Percentiles rank a stretch among this genome's conserved stretches.
Evolutionary conservation across 495 filamentous ascomycete genomes (phyloP).

Genomic region (Penicillium goetzii): DNA sequence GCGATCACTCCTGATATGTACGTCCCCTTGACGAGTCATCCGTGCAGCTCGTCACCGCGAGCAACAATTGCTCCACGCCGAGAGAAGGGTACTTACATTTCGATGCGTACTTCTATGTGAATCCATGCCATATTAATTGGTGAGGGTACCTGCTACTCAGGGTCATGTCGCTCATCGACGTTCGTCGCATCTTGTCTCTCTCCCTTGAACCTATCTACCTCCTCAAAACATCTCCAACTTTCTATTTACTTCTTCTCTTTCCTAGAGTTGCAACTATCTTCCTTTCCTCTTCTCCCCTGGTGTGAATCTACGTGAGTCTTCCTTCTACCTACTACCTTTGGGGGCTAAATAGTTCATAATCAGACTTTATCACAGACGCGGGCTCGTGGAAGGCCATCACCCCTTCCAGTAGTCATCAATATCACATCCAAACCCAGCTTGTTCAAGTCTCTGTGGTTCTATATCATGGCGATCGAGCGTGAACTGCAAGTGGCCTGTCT

Average conservation of each 20-base stretch:
- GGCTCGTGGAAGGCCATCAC: neutral
- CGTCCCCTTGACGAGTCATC: neutral
- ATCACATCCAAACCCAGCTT: neutral
- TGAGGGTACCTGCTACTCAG: neutral
- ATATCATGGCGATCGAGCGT: constrained; percentile 3
- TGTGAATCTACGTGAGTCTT: neutral
- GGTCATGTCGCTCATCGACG: neutral
- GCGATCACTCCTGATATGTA: neutral
- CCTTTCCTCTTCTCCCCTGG: neutral
- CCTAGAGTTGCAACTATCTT: neutral
- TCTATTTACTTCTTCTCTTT: neutral
- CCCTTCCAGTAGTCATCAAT: neutral
- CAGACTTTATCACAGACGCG: too few species aligned
- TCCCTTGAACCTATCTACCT: neutral
- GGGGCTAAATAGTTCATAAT: too few species aligned
- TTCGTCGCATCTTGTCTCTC: neutral
- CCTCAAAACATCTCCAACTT: neutral
- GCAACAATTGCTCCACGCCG: neutral
- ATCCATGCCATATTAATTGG: neutral
- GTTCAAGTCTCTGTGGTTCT: neutral
- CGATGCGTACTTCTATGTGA: neutral
- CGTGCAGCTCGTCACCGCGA: neutral
- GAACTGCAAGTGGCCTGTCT: neutral
- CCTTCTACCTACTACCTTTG: too few species aligned
- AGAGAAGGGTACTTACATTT: neutral